These are phyloP conservation scores for Moricandia arvensis DNA, from an alignment of 345 rosid species.

Conservation along the genomic window DNA sequence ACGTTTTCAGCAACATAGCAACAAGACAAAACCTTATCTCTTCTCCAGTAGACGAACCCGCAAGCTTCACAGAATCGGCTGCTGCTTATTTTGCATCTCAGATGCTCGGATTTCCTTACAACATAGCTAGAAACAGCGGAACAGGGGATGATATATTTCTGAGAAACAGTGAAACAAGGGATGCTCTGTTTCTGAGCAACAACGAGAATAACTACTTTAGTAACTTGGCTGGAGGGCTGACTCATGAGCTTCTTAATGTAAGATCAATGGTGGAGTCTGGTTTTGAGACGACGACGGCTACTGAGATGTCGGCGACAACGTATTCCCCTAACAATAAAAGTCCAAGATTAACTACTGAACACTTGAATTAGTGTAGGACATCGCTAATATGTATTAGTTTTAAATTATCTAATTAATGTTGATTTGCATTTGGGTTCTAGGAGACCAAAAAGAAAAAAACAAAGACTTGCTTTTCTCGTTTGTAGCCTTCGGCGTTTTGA, in stretches of 20 bases:
- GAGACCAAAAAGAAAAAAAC: slow-evolving; percentile 5
- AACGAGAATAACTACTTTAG: slow-evolving; percentile 25
- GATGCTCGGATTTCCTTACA: slow-evolving; percentile 28
- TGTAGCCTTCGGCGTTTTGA: slow-evolving; percentile 1
- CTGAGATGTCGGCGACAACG: slow-evolving; percentile 29
- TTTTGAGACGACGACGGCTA: background rate
- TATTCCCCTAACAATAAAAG: slow-evolving; percentile 29
- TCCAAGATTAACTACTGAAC: slow-evolving; percentile 17
- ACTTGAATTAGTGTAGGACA: slow-evolving; percentile 17
- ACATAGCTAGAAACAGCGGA: slow-evolving; percentile 6
- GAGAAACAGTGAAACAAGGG: slow-evolving; percentile 22
- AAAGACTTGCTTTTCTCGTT: slow-evolving; percentile 13
- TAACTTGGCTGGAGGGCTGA: slow-evolving; percentile 16
- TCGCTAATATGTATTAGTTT: slow-evolving; percentile 16
- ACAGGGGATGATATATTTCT: slow-evolving; percentile 18
- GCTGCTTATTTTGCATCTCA: slow-evolving; percentile 30
- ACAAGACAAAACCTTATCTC: slow-evolving; percentile 16
- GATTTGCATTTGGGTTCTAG: slow-evolving; percentile 26
- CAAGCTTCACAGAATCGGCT: slow-evolving; percentile 16
- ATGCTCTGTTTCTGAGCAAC: slow-evolving; percentile 21
- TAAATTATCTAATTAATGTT: slow-evolving; percentile 5
- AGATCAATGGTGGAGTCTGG: slow-evolving; percentile 16
- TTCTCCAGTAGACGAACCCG: slow-evolving; percentile 6
- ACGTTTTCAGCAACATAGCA: slow-evolving; percentile 9
- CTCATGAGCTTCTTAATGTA: slow-evolving; percentile 22